These are phyloP conservation scores for Cocos nucifera DNA, from an alignment of 176 grass and related monocot species.

Conservation along the genomic window DNA sequence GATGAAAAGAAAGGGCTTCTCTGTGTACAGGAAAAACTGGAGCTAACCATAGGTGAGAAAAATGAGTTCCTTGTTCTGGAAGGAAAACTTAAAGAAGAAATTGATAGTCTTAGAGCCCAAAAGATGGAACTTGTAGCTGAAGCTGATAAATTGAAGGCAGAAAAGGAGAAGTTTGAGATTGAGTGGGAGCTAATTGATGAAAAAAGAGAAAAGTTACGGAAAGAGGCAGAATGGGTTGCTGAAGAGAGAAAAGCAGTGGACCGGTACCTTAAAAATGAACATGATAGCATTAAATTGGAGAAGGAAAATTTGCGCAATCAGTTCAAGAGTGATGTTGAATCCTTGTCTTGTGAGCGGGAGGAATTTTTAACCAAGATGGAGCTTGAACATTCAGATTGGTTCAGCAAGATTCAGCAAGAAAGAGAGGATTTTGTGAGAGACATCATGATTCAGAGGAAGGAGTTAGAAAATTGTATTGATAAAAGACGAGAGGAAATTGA, in stretches of 20 bases:
- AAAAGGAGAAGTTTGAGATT: constrained; percentile 91
- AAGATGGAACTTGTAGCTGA: constrained; percentile 53
- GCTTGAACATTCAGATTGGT: constrained; percentile 58
- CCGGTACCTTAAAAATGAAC: constrained; percentile 53
- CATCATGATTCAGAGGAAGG: constrained; percentile 59
- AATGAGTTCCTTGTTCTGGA: constrained; percentile 53
- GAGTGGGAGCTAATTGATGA: constrained; percentile 93
- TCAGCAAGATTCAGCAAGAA: constrained; percentile 62
- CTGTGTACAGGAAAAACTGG: constrained; percentile 40
- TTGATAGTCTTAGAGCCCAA: constrained; percentile 82
- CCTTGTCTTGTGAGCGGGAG: constrained; percentile 55
- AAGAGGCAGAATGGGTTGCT: constrained; percentile 50
- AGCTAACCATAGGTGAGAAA: constrained; percentile 59
- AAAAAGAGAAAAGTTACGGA: constrained; percentile 67
- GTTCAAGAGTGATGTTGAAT: constrained; percentile 58
- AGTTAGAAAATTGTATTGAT: constrained; percentile 58
- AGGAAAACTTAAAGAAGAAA: constrained; percentile 85
- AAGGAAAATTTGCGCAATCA: constrained; percentile 56
- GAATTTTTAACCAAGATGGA: constrained; percentile 80
- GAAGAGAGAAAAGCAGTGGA: constrained; percentile 49
- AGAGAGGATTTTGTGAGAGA: constrained; percentile 67
- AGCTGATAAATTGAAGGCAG: constrained; percentile 66
- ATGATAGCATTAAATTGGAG: constrained; percentile 61
- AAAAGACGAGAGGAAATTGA: constrained; percentile 64
- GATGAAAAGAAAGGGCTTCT: constrained; percentile 50